Percentiles rank a stretch among this genome's conserved stretches.
Conservation (phyloP, 2,329 filamentous ascomycete genomes). For the Bipolaris bicolor region DNA sequence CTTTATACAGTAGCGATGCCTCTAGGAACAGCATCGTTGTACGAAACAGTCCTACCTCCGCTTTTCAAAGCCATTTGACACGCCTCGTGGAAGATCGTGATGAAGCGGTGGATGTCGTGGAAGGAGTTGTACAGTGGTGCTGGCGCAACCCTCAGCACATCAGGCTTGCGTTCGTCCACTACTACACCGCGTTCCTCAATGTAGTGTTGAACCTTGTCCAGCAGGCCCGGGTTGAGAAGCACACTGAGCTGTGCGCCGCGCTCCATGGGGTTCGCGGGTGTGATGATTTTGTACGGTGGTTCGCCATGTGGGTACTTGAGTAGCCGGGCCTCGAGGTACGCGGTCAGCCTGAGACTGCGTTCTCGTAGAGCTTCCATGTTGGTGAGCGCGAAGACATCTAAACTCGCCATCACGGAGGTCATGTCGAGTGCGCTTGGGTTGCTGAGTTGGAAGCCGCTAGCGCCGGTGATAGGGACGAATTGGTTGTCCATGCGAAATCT, state of each 20-base stretch:
- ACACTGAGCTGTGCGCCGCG: constrained; percentile 82
- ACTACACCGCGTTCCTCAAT: constrained; percentile 74
- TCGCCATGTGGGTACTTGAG: constrained; percentile 26
- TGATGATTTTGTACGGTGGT: constrained; percentile 63
- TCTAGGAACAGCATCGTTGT: constrained; percentile 7
- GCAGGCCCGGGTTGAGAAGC: constrained; percentile 67
- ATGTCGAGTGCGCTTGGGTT: constrained; percentile 83
- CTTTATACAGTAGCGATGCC: constrained; percentile 22
- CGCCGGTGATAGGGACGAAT: constrained; percentile 79
- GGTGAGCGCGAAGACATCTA: constrained; percentile 76
- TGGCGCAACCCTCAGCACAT: constrained; percentile 83
- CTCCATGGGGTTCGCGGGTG: constrained; percentile 69
- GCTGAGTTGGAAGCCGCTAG: constrained; percentile 81
- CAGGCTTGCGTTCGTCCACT: constrained; percentile 82
- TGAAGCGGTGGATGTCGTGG: constrained; percentile 64
- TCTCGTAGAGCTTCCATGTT: constrained; percentile 70
- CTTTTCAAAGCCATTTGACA: constrained; percentile 49
- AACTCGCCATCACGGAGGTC: constrained; percentile 72
- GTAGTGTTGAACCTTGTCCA: constrained; percentile 70
- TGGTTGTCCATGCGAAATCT: constrained; percentile 84
- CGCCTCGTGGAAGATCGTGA: constrained; percentile 58
- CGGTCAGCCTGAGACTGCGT: constrained; percentile 76
- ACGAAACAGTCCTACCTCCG: background rate
- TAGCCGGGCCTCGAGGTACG: constrained; percentile 69
- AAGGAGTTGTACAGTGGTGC: constrained; percentile 85